These are phyloP conservation scores for Patellifolia procumbens DNA, from an alignment of 179 eudicot genomes.

Conservation along the genomic window DNA sequence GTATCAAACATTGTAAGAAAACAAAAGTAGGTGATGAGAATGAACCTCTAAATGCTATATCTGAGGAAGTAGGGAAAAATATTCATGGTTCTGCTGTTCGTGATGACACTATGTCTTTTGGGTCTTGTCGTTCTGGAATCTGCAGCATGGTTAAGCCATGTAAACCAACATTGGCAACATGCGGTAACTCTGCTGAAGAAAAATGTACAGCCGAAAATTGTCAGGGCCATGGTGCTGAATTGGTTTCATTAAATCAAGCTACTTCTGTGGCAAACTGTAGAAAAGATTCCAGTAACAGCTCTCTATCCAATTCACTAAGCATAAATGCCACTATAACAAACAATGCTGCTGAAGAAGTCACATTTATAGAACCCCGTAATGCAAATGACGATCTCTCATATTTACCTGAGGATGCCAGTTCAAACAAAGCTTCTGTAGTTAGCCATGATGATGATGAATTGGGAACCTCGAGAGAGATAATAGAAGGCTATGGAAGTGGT, in stretches of 20 bases:
- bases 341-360: conserved; percentile 20
- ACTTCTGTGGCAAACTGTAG: conserved; percentile 1
- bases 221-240: conserved; percentile 21
- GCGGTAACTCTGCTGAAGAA: conserved; percentile 11
- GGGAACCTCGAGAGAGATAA: conserved; percentile 13
- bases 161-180: conserved; percentile 11
- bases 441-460: conserved; percentile 19
- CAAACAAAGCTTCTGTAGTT: conserved; percentile 20
- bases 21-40: conserved; percentile 32
- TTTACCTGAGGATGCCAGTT: conserved; percentile 5
- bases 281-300: conserved; percentile 14
- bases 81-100: conserved; percentile 18
- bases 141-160: conserved; percentile 1
- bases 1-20: conserved; percentile 34
- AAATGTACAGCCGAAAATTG: conserved; percentile 13
- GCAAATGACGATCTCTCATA: conserved; percentile 25
- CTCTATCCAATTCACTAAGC: conserved; percentile 19
- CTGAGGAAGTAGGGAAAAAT: conserved; percentile 29
- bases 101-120: conserved; percentile 7
- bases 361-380: conserved; percentile 2
- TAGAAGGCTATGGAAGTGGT: conserved; percentile 5
- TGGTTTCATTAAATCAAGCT: conserved; percentile 10
- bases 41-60: conserved; percentile 24
- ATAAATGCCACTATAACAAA: background rate
- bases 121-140: background rate